Evolutionary conservation across 192 early-diverging fungal species (phyloP), one percentile per base, ranked within the genome.

Genomic region (Coemansia biformis): DNA sequence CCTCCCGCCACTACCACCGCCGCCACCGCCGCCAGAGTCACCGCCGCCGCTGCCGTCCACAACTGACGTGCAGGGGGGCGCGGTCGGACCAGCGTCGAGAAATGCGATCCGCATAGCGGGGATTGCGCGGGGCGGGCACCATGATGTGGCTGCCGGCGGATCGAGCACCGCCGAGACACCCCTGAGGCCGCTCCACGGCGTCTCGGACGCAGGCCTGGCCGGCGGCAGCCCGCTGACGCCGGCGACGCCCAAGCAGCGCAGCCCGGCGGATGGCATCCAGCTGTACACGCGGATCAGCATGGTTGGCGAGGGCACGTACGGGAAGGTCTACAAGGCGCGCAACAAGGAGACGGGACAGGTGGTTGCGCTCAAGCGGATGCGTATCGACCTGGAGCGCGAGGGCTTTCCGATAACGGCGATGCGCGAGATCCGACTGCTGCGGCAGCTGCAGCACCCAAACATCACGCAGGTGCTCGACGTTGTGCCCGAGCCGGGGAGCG

Each of bases 331-430:
- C 58, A 90, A 89, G 64, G 89, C 86, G 9, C 70, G 67, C 28
- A 82, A 89, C 56, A 69, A 75, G 41, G 71, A 77, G 28, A 86
- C 83, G 5, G 86, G 86, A 11, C 65, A 77, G 44, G 56, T 85
- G 17, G 87, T 91, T 12, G 89, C 89, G 12, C 78, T 91, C 12
- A 91, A 91, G 51, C 76, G 84, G 37, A 86, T 91, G 68, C 81
- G 86, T 31, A 81, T 91, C 71, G 83, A 89, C 22, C 69, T 81
- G 31, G 86, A 88, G 43, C 83, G 83, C 37, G 88, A 91, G 47
- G 87, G 87, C 68, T 90, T 91, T 59, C 89, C 89, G 15, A 86
- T 91, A 46, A 91, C 89, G 10, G 86, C 88, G 4, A 84, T 91
- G 81, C 79, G 89, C 36, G 89, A 91, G 61, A 90, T 91, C 53